Percentiles rank a stretch among this genome's conserved stretches.
phyloP scores from a whole-genome alignment of 1,284 basidiomycete species.

The Porogramme epimiltina region DNA sequence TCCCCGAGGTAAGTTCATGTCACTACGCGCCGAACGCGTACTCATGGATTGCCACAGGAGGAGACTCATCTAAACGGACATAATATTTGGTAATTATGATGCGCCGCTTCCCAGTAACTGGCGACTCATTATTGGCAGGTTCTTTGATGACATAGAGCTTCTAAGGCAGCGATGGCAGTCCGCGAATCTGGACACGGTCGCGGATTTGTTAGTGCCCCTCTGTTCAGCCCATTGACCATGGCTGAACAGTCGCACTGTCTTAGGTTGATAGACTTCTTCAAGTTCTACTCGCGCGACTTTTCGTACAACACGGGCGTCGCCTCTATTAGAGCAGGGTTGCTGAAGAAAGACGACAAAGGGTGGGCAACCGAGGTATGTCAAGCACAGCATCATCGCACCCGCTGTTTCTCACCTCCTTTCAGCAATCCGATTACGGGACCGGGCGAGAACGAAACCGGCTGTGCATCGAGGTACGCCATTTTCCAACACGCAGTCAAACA shows the following conservation, averaged over 20 bases:
- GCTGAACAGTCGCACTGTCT: neutral
- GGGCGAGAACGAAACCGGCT: conserved; percentile 87
- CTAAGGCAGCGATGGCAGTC: conserved; percentile 92
- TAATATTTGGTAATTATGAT: conserved; percentile 71
- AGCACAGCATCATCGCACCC: neutral
- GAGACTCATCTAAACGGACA: conserved; percentile 83
- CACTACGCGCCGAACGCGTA: conserved; percentile 9
- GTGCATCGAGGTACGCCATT: conserved; percentile 80
- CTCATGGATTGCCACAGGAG: conserved; percentile 51
- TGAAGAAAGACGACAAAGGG: conserved; percentile 91
- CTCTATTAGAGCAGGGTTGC: conserved; percentile 86
- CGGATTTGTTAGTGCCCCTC: conserved; percentile 74
- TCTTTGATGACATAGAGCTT: conserved; percentile 96
- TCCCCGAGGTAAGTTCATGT: conserved; percentile 55
- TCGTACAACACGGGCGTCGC: conserved; percentile 90
- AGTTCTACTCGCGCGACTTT: conserved; percentile 95
- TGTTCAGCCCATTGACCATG: neutral
- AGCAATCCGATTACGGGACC: conserved; percentile 62
- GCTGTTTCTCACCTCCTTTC: neutral
- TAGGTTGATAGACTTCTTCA: conserved; percentile 96
- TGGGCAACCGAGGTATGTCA: conserved; percentile 88
- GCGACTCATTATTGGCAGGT: conserved; percentile 50
- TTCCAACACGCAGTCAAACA: neutral
- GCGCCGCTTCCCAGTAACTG: neutral
- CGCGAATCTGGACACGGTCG: conserved; percentile 91